These are phyloP conservation scores for Trametes punicea DNA, from an alignment of 768 basidiomycete genomes.

Conservation along the genomic window DNA sequence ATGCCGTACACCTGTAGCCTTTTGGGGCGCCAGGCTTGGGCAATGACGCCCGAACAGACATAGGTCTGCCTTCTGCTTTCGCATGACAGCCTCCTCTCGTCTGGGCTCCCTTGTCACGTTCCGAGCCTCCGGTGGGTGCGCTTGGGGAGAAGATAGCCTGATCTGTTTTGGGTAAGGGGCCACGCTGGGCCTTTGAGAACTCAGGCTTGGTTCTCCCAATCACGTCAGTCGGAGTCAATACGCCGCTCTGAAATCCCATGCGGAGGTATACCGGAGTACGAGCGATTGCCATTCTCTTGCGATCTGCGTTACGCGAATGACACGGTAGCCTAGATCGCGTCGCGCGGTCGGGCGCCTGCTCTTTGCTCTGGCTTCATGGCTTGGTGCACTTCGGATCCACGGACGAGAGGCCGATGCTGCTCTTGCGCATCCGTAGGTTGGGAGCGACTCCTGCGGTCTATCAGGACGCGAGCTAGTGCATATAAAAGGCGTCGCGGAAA, in stretches of 20 bases:
- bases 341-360: not conserved
- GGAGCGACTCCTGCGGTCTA: not conserved
- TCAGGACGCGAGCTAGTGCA: not conserved
- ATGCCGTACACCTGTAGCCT: slow-evolving; percentile 4
- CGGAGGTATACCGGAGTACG: slow-evolving; percentile 15
- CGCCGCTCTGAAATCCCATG: slow-evolving; percentile 4
- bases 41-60: not conserved
- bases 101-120: slow-evolving; percentile 13
- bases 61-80: slow-evolving; percentile 1
- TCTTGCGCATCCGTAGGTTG: not conserved
- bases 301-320: slow-evolving; percentile 18
- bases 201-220: slow-evolving; percentile 16
- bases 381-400: slow-evolving; percentile 9
- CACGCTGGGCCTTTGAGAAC: slow-evolving; percentile 3
- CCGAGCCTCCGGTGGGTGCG: slow-evolving; percentile 11
- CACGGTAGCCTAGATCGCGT: slow-evolving; percentile 1
- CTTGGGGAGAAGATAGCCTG: slow-evolving; percentile 9
- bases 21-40: not conserved
- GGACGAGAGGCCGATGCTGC: slow-evolving; percentile 13
- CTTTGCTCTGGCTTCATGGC: slow-evolving; percentile 5
- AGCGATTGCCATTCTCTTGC: slow-evolving; percentile 13
- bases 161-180: slow-evolving; percentile 9
- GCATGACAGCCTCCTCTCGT: slow-evolving; percentile 8
- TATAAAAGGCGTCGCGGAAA: slow-evolving; percentile 12
- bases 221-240: slow-evolving; percentile 14